A percentile compares a stretch with the other conserved stretches of the same genome.
Evolutionary conservation across 192 early-diverging fungal species (phyloP).

Genomic region (Bifiguratus adelaidae): DNA sequence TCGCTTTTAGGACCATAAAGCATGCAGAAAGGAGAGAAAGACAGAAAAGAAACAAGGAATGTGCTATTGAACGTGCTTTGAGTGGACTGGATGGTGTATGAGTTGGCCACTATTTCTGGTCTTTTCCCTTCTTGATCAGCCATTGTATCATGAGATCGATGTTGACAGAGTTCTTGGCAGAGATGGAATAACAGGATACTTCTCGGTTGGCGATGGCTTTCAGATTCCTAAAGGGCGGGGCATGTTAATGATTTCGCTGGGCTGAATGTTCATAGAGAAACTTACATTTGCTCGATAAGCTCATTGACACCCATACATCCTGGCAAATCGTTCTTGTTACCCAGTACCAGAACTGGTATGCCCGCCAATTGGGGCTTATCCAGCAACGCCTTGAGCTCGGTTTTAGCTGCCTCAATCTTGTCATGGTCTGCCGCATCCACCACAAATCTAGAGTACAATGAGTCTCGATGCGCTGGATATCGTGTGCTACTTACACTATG

Average conservation of each 20-base stretch:
- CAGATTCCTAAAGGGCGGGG: conserved; percentile 49
- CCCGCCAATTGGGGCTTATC: conserved; percentile 88
- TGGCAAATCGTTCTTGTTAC: conserved; percentile 96
- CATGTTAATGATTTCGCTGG: no score
- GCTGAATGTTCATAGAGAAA: conserved; percentile 11
- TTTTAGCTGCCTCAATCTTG: conserved; percentile 84
- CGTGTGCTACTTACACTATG: conserved; percentile 67
- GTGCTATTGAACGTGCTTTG: no score
- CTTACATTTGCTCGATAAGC: conserved; percentile 83
- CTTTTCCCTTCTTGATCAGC: conserved; percentile 80
- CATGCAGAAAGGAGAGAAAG: no score
- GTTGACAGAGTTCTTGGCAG: conserved; percentile 94
- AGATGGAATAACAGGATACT: conserved; percentile 97
- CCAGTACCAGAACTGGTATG: conserved; percentile 96
- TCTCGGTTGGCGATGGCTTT: conserved; percentile 86
- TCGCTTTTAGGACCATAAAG: no score
- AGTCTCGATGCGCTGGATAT: neutral
- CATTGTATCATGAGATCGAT: conserved; percentile 97
- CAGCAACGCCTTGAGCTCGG: conserved; percentile 83
- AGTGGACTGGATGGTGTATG: no score
- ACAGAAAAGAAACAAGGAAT: no score
- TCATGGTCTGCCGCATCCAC: conserved; percentile 92
- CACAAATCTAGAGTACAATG: conserved; percentile 60
- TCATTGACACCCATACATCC: conserved; percentile 80
- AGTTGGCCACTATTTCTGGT: conserved; percentile 41